phyloP scores from a whole-genome alignment of 257 asterid species.

The Primulina tabacum region DNA sequence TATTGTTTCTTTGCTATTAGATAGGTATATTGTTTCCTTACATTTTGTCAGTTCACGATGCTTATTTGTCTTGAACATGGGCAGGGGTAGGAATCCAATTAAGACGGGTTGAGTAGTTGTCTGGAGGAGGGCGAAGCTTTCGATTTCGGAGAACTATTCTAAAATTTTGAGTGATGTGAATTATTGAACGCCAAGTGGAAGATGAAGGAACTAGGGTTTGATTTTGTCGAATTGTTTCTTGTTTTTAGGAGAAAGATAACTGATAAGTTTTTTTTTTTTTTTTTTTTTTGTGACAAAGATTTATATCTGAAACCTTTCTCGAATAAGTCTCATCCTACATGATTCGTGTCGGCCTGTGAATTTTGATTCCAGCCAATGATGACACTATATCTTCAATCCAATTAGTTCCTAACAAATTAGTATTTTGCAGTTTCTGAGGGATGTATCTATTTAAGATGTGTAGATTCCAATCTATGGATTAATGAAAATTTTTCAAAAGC shows the following conservation, averaged over 20 bases:
- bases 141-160: neutral
- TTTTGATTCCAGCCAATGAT: too few relatives aligned
- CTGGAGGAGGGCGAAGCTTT: neutral
- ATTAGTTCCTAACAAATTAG: too few relatives aligned
- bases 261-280: neutral
- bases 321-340: neutral
- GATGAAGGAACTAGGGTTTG: conserved; percentile 3
- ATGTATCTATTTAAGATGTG: too few relatives aligned
- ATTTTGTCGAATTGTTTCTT: neutral
- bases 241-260: conserved; percentile 1
- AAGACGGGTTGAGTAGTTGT: too few relatives aligned
- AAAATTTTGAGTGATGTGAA: neutral
- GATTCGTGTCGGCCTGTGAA: neutral
- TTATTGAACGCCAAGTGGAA: too few relatives aligned
- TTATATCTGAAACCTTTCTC: neutral
- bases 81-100: neutral
- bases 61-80: neutral
- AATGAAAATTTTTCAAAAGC: neutral
- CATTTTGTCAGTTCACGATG: neutral
- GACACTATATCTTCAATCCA: too few relatives aligned
- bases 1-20: conserved; percentile 9
- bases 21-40: neutral
- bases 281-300: neutral
- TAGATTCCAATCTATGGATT: neutral
- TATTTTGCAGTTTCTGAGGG: too few relatives aligned